Percentiles rank a stretch among this genome's conserved stretches.
Evolutionary conservation across 1,139 yeast genomes (phyloP).

Genomic region (Debaryomycetaceae sp.): DNA sequence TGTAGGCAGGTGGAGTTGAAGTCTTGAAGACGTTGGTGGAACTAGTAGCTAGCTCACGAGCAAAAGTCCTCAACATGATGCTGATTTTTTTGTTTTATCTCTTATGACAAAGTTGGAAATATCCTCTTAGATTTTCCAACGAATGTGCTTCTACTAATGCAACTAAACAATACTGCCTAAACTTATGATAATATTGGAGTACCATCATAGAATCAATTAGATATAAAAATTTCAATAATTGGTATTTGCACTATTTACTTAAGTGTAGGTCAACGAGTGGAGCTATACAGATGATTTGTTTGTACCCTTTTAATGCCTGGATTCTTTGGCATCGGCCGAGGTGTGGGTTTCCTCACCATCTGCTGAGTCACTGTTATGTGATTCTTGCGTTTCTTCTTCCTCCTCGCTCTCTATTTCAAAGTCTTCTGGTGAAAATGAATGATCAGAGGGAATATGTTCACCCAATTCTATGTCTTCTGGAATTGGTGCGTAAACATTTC

Average conservation of each 20-base stretch:
- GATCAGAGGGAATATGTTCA: slow-evolving; percentile 16
- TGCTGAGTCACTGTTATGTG: neutral
- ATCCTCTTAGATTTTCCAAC: no score
- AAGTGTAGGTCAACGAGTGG: neutral
- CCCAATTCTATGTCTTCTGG: slow-evolving; percentile 41
- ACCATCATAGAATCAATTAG: neutral
- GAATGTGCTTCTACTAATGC: no score
- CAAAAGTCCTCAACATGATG: slow-evolving; percentile 23
- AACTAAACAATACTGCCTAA: no score
- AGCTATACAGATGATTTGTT: neutral
- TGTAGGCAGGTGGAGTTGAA: slow-evolving; percentile 63
- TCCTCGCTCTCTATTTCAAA: slow-evolving; percentile 47
- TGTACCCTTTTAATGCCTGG: neutral
- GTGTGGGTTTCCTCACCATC: no score
- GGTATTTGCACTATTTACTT: neutral
- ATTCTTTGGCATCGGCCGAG: neutral
- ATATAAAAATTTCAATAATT: neutral
- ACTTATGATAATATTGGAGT: neutral
- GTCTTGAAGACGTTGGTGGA: slow-evolving; percentile 23
- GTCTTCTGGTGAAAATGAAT: slow-evolving; percentile 15
- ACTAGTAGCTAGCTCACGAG: slow-evolving; percentile 34
- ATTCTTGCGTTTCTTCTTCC: slow-evolving; percentile 19
- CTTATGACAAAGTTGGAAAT: no score
- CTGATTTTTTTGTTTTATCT: neutral
- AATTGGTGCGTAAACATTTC: slow-evolving; percentile 24